These are phyloP conservation scores for Lachnellula suecica DNA, from an alignment of 2,329 filamentous ascomycete genomes.

Conservation along the genomic window DNA sequence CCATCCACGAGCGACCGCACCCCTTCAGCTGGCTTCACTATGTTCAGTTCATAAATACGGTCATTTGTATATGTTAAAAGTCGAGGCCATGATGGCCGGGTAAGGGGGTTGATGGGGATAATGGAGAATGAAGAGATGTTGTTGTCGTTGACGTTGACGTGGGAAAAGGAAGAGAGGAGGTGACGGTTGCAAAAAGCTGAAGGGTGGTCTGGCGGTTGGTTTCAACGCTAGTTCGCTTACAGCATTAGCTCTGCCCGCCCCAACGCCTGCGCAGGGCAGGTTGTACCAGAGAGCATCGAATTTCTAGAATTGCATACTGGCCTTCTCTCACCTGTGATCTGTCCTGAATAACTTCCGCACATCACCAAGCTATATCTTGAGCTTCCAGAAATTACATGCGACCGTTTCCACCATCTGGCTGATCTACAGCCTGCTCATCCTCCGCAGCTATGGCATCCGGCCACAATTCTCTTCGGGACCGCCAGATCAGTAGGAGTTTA, in stretches of 20 bases:
- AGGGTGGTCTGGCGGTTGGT: not conserved
- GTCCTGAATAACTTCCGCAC: slow-evolving; percentile 15
- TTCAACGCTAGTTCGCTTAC: not conserved
- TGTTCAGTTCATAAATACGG: slow-evolving; percentile 33
- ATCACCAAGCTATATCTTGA: not conserved
- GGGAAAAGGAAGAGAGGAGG: slow-evolving; percentile 11
- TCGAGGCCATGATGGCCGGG: slow-evolving; percentile 26
- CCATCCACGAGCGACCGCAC: slow-evolving; percentile 17
- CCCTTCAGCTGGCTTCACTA: slow-evolving; percentile 24
- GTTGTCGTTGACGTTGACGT: slow-evolving; percentile 2
- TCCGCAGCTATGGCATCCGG: slow-evolving; percentile 49
- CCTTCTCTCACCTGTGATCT: slow-evolving; percentile 11
- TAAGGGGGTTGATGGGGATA: slow-evolving; percentile 11
- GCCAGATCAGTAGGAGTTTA: slow-evolving; percentile 63
- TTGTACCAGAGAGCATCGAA: not conserved
- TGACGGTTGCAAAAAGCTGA: slow-evolving; percentile 8
- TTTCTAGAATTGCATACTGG: slow-evolving; percentile 6
- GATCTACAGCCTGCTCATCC: slow-evolving; percentile 28
- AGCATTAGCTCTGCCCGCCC: not conserved
- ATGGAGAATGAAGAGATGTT: slow-evolving; percentile 10
- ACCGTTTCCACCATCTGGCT: slow-evolving; percentile 26
- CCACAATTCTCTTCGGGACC: slow-evolving; percentile 63
- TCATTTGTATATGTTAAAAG: slow-evolving; percentile 32
- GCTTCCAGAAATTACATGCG: slow-evolving; percentile 25
- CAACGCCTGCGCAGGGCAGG: not conserved